A percentile compares a stretch with the other conserved stretches of the same genome.
Evolutionary conservation across 495 filamentous ascomycete species (phyloP).

Genomic region (Daldinia decipiens): DNA sequence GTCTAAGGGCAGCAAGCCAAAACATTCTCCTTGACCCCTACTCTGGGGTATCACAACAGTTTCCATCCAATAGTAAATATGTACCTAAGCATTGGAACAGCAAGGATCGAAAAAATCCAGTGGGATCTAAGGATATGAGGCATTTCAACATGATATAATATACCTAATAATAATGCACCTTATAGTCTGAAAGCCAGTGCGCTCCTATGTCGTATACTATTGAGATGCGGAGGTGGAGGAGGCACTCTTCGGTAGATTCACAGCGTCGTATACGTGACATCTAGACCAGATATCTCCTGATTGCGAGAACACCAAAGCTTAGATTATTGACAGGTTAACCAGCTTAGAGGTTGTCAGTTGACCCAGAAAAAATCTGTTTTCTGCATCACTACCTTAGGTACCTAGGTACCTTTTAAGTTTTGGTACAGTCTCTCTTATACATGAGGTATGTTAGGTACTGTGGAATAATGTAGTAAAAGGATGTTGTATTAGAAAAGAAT

Average conservation of each 20-base stretch:
- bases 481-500: no score
- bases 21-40: background rate
- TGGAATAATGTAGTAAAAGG: no score
- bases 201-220: background rate
- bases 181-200: background rate
- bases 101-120: constrained; percentile 1
- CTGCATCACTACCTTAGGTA: no score
- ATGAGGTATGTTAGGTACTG: no score
- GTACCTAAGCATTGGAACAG: background rate
- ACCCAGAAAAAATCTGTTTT: no score
- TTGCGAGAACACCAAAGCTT: background rate
- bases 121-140: background rate
- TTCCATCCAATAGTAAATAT: background rate
- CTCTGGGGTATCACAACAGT: background rate
- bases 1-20: background rate
- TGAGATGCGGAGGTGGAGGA: constrained; percentile 18
- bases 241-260: constrained; percentile 13
- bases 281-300: background rate
- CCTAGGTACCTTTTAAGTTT: no score
- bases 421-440: no score
- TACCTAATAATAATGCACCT: background rate
- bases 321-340: no score
- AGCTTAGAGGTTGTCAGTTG: no score
- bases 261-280: constrained; percentile 16
- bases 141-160: background rate